phyloP scores from a whole-genome alignment of 495 filamentous ascomycete species.

The Xylaria cubensis region DNA sequence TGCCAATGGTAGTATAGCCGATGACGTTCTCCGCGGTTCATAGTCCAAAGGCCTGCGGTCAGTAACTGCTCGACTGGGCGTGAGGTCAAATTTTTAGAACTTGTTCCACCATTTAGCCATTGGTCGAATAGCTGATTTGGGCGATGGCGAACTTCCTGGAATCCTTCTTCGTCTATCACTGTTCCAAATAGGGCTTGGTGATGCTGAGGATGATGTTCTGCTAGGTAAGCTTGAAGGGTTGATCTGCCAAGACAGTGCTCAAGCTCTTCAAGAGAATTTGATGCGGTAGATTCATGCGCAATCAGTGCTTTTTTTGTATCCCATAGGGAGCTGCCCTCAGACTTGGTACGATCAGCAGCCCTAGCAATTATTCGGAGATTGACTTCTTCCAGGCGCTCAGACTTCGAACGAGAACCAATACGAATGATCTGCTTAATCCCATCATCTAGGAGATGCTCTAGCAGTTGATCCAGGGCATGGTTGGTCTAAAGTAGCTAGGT shows the following conservation, averaged over 20 bases:
- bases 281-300: slow-evolving; percentile 1
- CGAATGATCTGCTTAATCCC: slow-evolving; percentile 68
- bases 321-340: slow-evolving; percentile 36
- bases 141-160: slow-evolving; percentile 24
- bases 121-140: slow-evolving; percentile 28
- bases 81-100: background rate
- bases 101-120: slow-evolving; percentile 30
- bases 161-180: slow-evolving; percentile 35
- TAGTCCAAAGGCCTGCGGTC: slow-evolving; percentile 31
- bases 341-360: slow-evolving; percentile 36
- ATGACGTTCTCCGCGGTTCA: slow-evolving; percentile 42
- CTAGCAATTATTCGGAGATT: slow-evolving; percentile 54
- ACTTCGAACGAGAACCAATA: slow-evolving; percentile 71
- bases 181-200: slow-evolving; percentile 40
- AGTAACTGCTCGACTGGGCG: slow-evolving; percentile 27
- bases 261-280: slow-evolving; percentile 25
- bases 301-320: slow-evolving; percentile 18
- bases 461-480: slow-evolving; percentile 74
- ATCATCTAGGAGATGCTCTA: slow-evolving; percentile 66
- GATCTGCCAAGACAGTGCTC: slow-evolving; percentile 19
- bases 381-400: slow-evolving; percentile 55
- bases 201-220: slow-evolving; percentile 16
- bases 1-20: slow-evolving; percentile 56
- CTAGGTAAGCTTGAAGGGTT: slow-evolving; percentile 28
- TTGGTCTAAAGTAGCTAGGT: slow-evolving; percentile 64